Conservation (phyloP, 192 early-diverging fungal genomes). For the Obelidium mucronatum region DNA sequence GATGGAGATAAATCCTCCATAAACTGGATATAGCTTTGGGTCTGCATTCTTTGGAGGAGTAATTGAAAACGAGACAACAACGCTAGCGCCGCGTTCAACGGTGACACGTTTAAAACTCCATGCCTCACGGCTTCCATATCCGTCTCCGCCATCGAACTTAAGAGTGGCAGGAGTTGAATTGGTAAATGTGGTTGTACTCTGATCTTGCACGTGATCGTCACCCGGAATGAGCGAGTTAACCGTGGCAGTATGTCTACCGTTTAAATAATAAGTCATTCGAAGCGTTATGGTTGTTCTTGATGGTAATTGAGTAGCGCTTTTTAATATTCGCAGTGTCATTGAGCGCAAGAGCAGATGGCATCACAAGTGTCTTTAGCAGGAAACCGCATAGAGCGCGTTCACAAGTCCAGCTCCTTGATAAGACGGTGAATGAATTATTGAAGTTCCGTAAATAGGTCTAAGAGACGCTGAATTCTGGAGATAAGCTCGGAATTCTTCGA, state of each 20-base stretch:
- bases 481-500: conserved; percentile 39
- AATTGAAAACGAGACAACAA: background rate
- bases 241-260: conserved; percentile 24
- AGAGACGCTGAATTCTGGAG: conserved; percentile 63
- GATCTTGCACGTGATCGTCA: conserved; percentile 35
- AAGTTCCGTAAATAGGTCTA: conserved; percentile 42
- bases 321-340: conserved; percentile 46
- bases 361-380: conserved; percentile 56
- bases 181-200: conserved; percentile 13
- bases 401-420: conserved; percentile 79
- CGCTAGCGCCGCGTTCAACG: background rate
- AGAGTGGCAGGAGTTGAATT: conserved; percentile 14
- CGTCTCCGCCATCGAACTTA: background rate
- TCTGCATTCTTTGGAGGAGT: background rate
- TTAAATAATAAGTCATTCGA: conserved; percentile 29
- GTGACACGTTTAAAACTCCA: background rate
- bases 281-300: conserved; percentile 40
- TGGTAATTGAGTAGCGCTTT: conserved; percentile 7
- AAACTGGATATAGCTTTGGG: background rate
- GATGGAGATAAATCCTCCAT: conserved; percentile 3
- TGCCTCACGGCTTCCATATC: background rate
- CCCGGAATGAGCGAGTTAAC: conserved; percentile 21
- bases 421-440: conserved; percentile 61
- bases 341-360: conserved; percentile 52
- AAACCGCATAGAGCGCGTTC: conserved; percentile 69